These are phyloP conservation scores for Macadamia tetraphylla DNA, from an alignment of 164 flowering plant genomes.

Conservation along the genomic window DNA sequence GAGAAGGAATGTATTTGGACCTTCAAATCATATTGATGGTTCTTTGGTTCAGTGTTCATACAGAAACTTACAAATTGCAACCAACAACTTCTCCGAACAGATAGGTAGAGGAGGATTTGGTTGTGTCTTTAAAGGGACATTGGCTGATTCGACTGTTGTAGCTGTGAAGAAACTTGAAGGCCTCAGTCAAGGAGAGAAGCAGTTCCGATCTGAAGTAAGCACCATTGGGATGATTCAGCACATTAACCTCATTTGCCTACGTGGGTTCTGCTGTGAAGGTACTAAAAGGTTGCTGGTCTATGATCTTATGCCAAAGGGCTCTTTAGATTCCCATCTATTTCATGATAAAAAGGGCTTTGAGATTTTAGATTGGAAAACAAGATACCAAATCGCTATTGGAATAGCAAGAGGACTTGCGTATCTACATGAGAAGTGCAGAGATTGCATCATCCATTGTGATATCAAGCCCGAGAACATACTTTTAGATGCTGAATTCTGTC, in stretches of 20 bases:
- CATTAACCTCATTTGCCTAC: conserved; percentile 47
- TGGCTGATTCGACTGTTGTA: conserved; percentile 32
- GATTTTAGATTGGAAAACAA: conserved; percentile 26
- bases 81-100: not conserved
- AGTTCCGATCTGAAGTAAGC: conserved; percentile 4
- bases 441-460: conserved; percentile 31
- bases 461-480: too few relatives aligned
- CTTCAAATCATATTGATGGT: not conserved
- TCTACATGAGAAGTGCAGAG: conserved; percentile 39
- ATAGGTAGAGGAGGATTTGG: conserved; percentile 53
- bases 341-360: conserved; percentile 2
- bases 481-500: conserved; percentile 13
- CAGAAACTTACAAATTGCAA: not conserved
- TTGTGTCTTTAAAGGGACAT: conserved; percentile 43
- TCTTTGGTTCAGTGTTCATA: too few relatives aligned
- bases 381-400: conserved; percentile 25
- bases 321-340: conserved; percentile 37
- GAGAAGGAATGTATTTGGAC: not conserved
- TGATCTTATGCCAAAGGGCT: conserved; percentile 51
- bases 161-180: conserved; percentile 53
- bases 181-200: conserved; percentile 49
- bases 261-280: conserved; percentile 53
- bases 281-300: conserved; percentile 41
- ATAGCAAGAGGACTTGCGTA: conserved; percentile 33
- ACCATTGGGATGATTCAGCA: conserved; percentile 27